These are phyloP conservation scores for Leccinum uliginosum DNA, from an alignment of 768 basidiomycete genomes.

Conservation along the genomic window DNA sequence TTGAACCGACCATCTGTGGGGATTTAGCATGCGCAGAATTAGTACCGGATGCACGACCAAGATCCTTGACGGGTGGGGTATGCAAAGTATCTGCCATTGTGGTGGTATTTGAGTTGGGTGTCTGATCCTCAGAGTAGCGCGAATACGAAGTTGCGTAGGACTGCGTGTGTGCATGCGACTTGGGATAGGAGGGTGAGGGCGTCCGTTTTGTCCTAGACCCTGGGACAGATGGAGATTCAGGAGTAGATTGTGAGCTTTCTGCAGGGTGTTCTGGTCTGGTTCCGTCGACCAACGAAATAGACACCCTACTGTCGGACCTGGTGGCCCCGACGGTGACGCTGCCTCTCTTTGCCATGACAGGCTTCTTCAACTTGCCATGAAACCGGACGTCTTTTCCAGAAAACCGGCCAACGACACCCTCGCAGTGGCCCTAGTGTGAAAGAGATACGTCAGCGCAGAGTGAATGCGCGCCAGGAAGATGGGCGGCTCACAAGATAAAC, in stretches of 20 bases:
- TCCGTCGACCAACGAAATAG: constrained; percentile 18
- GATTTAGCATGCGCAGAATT: constrained; percentile 19
- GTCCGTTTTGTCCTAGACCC: constrained; percentile 15
- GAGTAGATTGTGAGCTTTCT: constrained; percentile 5
- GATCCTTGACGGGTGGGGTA: background rate
- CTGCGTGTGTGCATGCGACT: constrained; percentile 11
- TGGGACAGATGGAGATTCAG: constrained; percentile 18
- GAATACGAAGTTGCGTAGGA: constrained; percentile 18
- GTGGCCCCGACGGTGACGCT: constrained; percentile 14
- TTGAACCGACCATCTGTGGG: constrained; percentile 17
- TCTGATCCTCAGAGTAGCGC: constrained; percentile 13
- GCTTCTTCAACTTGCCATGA: constrained; percentile 71
- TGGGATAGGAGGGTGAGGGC: constrained; percentile 13
- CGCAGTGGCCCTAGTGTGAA: constrained; percentile 67
- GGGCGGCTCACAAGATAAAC: constrained; percentile 58
- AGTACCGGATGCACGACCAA: background rate
- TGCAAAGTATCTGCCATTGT: constrained; percentile 1
- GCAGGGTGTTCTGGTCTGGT: background rate
- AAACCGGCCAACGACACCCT: constrained; percentile 82
- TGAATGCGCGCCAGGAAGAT: background rate
- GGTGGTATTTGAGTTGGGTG: constrained; percentile 1
- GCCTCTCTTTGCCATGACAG: constrained; percentile 67
- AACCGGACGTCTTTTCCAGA: constrained; percentile 60
- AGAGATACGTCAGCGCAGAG: background rate
- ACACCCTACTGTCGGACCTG: constrained; percentile 10